Evolutionary conservation across 2,329 filamentous ascomycete species (phyloP).

Genomic region (Penicillium paneum): DNA sequence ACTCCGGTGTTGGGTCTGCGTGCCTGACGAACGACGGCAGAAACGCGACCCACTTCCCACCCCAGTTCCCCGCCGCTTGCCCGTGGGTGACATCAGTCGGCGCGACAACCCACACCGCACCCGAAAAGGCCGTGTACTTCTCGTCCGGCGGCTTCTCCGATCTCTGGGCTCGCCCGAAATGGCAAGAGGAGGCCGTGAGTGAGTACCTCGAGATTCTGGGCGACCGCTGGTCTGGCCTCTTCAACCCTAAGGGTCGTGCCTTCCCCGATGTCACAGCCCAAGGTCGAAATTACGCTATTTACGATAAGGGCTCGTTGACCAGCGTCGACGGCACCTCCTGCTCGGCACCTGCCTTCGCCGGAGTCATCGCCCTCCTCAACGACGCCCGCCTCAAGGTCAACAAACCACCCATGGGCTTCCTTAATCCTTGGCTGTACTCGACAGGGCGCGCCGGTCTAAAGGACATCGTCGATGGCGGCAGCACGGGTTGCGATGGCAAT

Average conservation of each 20-base stretch:
- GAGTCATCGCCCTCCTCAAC: conserved; percentile 60
- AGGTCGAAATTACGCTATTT: conserved; percentile 33
- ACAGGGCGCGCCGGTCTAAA: conserved; percentile 43
- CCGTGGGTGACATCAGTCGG: conserved; percentile 44
- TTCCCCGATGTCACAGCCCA: conserved; percentile 44
- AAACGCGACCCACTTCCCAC: conserved; percentile 41
- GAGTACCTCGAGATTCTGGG: conserved; percentile 33
- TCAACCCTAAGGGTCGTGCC: conserved; percentile 36
- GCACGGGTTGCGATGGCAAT: conserved; percentile 46
- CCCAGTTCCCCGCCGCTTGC: conserved; percentile 42
- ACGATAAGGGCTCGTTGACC: conserved; percentile 27
- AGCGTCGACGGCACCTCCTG: conserved; percentile 46
- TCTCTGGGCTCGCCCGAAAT: conserved; percentile 35
- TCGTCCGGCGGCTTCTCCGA: conserved; percentile 45
- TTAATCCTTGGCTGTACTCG: conserved; percentile 61
- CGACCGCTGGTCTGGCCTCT: conserved; percentile 26
- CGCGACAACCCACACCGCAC: conserved; percentile 37
- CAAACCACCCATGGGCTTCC: conserved; percentile 53
- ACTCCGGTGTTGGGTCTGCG: conserved; percentile 45
- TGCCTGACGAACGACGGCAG: conserved; percentile 36
- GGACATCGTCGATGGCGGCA: conserved; percentile 49
- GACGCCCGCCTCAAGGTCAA: conserved; percentile 55
- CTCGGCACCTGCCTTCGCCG: conserved; percentile 57
- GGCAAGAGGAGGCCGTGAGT: conserved; percentile 36
- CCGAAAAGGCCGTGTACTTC: conserved; percentile 41